These are phyloP conservation scores for Berkeleyomyces rouxiae DNA, from an alignment of 2,329 filamentous ascomycete genomes.

Conservation along the genomic window DNA sequence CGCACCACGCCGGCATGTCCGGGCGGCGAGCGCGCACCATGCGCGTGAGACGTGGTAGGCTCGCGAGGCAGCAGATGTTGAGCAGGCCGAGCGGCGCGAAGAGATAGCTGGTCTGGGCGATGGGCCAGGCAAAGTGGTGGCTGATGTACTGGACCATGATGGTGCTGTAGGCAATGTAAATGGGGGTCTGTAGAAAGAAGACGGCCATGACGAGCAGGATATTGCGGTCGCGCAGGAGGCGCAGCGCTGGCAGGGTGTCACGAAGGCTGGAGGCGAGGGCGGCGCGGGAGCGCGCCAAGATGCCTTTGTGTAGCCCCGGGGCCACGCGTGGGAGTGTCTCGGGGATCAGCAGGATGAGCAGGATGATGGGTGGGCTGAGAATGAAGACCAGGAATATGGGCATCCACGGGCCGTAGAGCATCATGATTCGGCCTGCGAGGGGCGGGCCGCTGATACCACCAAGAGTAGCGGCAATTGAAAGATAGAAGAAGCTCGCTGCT, in stretches of 20 bases:
- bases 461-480: conserved; percentile 25
- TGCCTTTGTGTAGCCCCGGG: neutral
- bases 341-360: conserved; percentile 23
- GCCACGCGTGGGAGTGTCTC: conserved; percentile 22
- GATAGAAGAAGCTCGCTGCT: conserved; percentile 26
- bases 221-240: conserved; percentile 22
- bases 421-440: conserved; percentile 24
- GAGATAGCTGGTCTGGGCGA: conserved; percentile 26
- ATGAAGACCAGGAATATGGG: conserved; percentile 23
- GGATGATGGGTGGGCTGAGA: conserved; percentile 21
- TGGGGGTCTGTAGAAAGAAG: conserved; percentile 24
- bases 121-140: conserved; percentile 28
- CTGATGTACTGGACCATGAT: conserved; percentile 27
- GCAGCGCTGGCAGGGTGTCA: conserved; percentile 21
- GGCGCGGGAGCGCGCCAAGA: neutral
- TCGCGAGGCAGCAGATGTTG: conserved; percentile 23
- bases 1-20: conserved; percentile 21
- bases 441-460: conserved; percentile 26
- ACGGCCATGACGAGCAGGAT: conserved; percentile 24
- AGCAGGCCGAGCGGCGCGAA: conserved; percentile 26
- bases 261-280: conserved; percentile 14
- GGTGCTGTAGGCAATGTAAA: conserved; percentile 22
- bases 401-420: conserved; percentile 24
- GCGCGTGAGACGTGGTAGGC: conserved; percentile 22
- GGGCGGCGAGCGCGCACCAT: conserved; percentile 21